Percentiles rank a stretch among this genome's conserved stretches.
Evolutionary conservation across 495 filamentous ascomycete species (phyloP).

Genomic region (Aspergillus cavernicola): DNA sequence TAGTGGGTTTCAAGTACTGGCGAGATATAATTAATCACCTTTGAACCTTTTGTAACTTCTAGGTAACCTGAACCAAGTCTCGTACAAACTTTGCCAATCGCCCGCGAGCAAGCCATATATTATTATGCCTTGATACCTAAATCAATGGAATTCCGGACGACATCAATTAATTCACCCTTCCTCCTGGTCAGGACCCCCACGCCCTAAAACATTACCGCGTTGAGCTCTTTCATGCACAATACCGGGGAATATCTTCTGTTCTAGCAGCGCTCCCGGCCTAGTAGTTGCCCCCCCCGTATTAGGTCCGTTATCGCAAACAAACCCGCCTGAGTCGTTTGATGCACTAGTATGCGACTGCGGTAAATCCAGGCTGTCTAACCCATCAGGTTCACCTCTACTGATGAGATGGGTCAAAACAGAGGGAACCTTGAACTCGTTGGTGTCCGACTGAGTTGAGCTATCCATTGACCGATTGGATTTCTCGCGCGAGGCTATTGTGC

Average conservation of each 20-base stretch:
- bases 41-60: too few relatives aligned
- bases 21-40: too few relatives aligned
- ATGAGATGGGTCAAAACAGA: not conserved
- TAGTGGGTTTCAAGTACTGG: too few relatives aligned
- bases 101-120: too few relatives aligned
- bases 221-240: conserved; percentile 59
- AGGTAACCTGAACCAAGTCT: too few relatives aligned
- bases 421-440: not conserved
- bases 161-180: too few relatives aligned
- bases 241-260: conserved; percentile 70
- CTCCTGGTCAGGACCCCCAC: not conserved
- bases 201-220: conserved; percentile 38
- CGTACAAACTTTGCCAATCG: too few relatives aligned
- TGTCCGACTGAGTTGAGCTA: not conserved
- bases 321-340: conserved; percentile 12
- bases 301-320: conserved; percentile 14
- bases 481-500: not conserved
- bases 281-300: conserved; percentile 24
- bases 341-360: conserved; percentile 5
- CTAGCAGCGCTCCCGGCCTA: conserved; percentile 48
- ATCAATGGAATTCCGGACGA: too few relatives aligned
- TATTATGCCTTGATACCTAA: too few relatives aligned
- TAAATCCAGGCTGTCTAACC: not conserved
- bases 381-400: not conserved
- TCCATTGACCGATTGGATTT: not conserved